Evolutionary conservation across 2,329 filamentous ascomycete genomes (phyloP), one percentile per base, ranked within the genome.

Genomic region (Venturia oleaginea): DNA sequence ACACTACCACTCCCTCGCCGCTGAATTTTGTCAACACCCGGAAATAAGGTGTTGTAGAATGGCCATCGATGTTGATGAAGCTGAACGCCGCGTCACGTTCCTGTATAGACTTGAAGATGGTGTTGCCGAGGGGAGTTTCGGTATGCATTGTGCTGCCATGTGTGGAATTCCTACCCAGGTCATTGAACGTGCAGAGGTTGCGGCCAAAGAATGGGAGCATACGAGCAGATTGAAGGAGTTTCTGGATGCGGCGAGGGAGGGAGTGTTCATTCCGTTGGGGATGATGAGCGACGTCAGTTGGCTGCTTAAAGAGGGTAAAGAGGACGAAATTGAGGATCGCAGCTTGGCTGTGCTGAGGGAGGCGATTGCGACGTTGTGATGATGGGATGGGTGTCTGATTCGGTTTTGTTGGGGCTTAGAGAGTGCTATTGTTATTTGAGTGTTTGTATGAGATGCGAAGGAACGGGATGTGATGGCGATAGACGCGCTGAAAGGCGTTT

Each of bases 121-220:
- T 1, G 91, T 97, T 11, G 94, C 94, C 0, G 92, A 97, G 75
- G 94, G 94, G 19, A 96, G 91, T 72, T 99, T 97, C 72, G 94
- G 94, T 70, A 99, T 99, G 94, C 94, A 99, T 75, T 99, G 94
- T 73, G 94, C 94, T 0, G 88, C 91, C 66, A 99, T 99, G 94
- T 99, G 94, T 71, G 94, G 94, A 0, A 97, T 99, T 68, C 86
- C 91, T 0, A 80, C 81, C 55, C 87, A 87, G 64, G 86, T 99
- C 19, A 91, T 99, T 67, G 87, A 92, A 72, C 80, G 89, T 27
- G 94, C 94, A 0, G 94, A 99, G 76, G 84, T 87, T 27, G 94
- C 94, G 6, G 94, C 94, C 1, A 86, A 83, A 69, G 90, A 92
- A 71, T 97, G 94, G 92, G 94, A 99, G 78, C 92, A 97, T 75